Conservation (phyloP, 306 rosid species). For the Prunus fruticosa region DNA sequence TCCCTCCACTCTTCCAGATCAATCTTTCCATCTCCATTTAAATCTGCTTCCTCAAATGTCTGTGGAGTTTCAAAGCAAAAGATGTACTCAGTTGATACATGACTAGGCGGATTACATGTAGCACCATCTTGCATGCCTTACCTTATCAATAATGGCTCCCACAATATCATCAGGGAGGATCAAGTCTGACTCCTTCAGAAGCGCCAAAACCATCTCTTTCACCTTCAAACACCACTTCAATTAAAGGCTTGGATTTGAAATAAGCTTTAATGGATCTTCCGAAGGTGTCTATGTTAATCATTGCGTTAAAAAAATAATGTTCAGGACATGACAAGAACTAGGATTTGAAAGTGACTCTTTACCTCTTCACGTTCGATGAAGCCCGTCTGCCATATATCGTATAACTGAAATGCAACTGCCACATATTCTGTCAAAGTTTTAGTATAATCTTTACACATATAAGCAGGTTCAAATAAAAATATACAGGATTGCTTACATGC, state of each 20-base stretch:
- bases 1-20: conserved; percentile 47
- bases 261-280: neutral
- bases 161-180: conserved; percentile 46
- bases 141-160: conserved; percentile 49
- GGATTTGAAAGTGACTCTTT: neutral
- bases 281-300: neutral
- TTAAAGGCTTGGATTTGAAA: neutral
- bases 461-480: neutral
- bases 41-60: conserved; percentile 55
- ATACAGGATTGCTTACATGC: conserved; percentile 32
- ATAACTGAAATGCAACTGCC: conserved; percentile 57
- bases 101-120: neutral
- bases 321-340: neutral
- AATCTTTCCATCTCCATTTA: conserved; percentile 57
- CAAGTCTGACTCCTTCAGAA: conserved; percentile 51
- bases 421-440: conserved; percentile 15
- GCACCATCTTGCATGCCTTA: neutral
- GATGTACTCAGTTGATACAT: neutral
- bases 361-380: conserved; percentile 55
- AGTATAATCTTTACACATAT: conserved; percentile 1
- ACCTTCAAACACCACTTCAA: conserved; percentile 28
- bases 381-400: conserved; percentile 48
- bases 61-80: conserved; percentile 7
- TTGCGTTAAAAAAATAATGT: neutral
- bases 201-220: conserved; percentile 49